Base-by-base conservation (phyloP, 768 basidiomycete genomes). In the Suillus alpinus region DNA sequence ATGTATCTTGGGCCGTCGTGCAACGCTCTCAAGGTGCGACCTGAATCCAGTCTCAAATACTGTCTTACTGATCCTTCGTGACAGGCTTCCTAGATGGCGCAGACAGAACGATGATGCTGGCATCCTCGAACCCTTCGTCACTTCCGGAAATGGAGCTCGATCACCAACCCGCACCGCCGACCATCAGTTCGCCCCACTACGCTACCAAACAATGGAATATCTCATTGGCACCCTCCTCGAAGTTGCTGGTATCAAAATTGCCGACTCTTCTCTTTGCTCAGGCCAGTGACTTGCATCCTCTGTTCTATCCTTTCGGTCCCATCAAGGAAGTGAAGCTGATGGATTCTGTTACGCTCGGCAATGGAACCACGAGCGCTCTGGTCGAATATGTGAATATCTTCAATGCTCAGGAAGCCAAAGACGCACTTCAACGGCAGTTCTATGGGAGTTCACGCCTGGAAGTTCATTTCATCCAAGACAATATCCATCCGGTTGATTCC, bases 1-100 rank as follows among this genome's bases (percentile, higher is more conserved):
- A 93, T 69, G 83, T 93, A 56, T 92, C 91, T 6, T 93, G 91
- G 91, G 91, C 91, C 18, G 91, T 93, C 26, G 91, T 93, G 40
- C 91, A 93, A 65, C 89, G 91, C 49, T 93, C 91, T 63, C 86
- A 88, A 80, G 91, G 90, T 89, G 37, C 20, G 60, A 39, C 2
- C 13, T 64, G 2, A 6, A 7, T 3, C 34, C 26, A 12, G 36
- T 39, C 34, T 0, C 57, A 32, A 56, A 39, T 39, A 10, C 40
- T 52, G 18, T 57, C 57, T 62, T 34, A 64, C 44, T 57, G 50
- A 62, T n/a, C 26, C 26, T 56, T 62, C 20, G 31, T 9, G 13
- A 4, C 62, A 91, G 91, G 89, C 23, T 92, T 92, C 67, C 77
- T 92, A 61, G 91, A 93, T 68, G 90, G 91, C 20, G 91, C 87